Conservation (phyloP, 2,329 filamentous ascomycete species). For the Apiospora saccharicola region DNA sequence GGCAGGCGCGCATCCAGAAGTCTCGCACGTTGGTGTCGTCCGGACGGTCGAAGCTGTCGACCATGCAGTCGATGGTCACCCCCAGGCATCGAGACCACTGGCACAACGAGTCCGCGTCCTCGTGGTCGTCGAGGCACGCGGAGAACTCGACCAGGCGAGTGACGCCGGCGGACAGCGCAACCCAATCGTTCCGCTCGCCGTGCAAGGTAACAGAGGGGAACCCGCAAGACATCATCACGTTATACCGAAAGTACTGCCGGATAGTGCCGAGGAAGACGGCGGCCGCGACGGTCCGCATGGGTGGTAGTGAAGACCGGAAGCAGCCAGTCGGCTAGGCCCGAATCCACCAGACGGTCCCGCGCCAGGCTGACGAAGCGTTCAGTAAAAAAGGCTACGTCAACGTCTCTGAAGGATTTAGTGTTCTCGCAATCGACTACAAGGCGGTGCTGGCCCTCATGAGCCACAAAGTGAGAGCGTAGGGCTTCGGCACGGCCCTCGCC, state of each 20-base stretch:
- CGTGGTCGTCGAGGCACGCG: slow-evolving; percentile 19
- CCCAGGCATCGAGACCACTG: background rate
- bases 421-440: slow-evolving; percentile 13
- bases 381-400: background rate
- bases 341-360: slow-evolving; percentile 47
- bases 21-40: background rate
- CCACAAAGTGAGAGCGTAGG: slow-evolving; percentile 50
- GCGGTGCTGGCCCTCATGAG: slow-evolving; percentile 47
- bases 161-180: slow-evolving; percentile 40
- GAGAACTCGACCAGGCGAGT: slow-evolving; percentile 48
- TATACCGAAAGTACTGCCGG: slow-evolving; percentile 56
- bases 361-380: slow-evolving; percentile 33
- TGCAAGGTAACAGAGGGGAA: slow-evolving; percentile 60
- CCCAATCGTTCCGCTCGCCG: slow-evolving; percentile 56
- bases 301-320: slow-evolving; percentile 61
- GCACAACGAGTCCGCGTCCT: background rate
- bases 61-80: background rate
- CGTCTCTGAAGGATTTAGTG: background rate
- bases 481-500: slow-evolving; percentile 48
- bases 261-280: slow-evolving; percentile 60
- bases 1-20: background rate
- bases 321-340: slow-evolving; percentile 53
- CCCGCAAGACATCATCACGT: slow-evolving; percentile 47
- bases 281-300: slow-evolving; percentile 47
- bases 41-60: background rate